Base-by-base conservation (phyloP, 169 alveolate species). In the Cyclospora cayetanensis region DNA sequence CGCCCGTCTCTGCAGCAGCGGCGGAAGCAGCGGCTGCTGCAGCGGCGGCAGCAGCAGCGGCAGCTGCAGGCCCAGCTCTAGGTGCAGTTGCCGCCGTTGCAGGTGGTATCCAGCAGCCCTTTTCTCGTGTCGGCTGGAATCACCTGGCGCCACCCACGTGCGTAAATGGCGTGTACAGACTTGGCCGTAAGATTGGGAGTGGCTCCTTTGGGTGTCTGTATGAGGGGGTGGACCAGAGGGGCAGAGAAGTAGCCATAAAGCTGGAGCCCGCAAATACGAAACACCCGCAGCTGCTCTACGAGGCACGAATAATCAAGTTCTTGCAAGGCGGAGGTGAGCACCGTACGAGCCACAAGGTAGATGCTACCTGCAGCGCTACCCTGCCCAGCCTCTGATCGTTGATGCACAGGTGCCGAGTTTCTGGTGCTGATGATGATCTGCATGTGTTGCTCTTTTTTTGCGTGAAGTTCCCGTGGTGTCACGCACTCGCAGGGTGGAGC, bases 141-240 rank as follows among this genome's bases (percentile, higher is more conserved):
- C 86, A 41, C 43, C 77, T 65, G 7, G 86, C 86, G 3, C 80
- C 92, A 18, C 92, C 92, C 41, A 46, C 92, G 15, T 60, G 80
- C 52, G 41, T 87, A 22, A 72, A 72, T 50, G 66, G 82, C 4
- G 43, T 52, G 20, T 93, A 87, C 76, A 87, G 94, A 29, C 91
- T 94, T 20, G 99, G 99, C 65, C 97, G 98, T 76, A 98, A 98
- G 95, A 98, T 99, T 70, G 99, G 99, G 80, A 96, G 98, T 88
- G 99, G 99, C 29, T 97, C 99, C 37, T 99, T 98, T 94, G 99
- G 99, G 37, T 98, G 98, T 53, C 98, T 99, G 76, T 98, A 97
- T 96, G 97, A 97, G 95, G 92, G 92, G 35, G 80, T 95, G 27
- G 98, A 98, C 90, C 96, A 96, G 27, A 95, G 97, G 42, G 98